Evolutionary conservation across 2,329 filamentous ascomycete genomes (phyloP), one percentile per base, ranked within the genome.

Genomic region (Rhynchosporium agropyri): DNA sequence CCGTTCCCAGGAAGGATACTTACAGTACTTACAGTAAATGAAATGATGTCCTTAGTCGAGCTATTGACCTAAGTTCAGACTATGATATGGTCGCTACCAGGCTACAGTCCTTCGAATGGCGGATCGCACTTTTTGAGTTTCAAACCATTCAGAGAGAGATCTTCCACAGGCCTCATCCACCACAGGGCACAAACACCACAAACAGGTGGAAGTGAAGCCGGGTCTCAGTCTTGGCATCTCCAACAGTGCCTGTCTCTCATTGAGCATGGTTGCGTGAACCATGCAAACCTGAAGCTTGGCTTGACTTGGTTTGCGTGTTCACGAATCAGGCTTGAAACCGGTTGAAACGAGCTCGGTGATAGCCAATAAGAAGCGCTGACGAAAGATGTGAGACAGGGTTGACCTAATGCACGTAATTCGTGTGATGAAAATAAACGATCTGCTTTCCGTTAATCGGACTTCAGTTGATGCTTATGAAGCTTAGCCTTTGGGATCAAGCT

Each of bases 161-260:
- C 36, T 12, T 36, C 28, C 54, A 33, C n/a, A 33, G 26, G 53
- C 42, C 31, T n/a, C 13, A 43, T 38, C 26, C 26, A 56, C 38
- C 38, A 56, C 20, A 9, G 20, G 20, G 20, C 20, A 20, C 20
- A 20, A 20, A 20, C 20, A 20, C 26, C 38, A 43, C 28, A 28
- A 57, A 45, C 28, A 57, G 40, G 54, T 36, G 15, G 43, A 20
- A 57, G 12, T 46, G 26, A 57, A 57, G 40, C 54, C 28, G 54
- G 45, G 54, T 57, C 54, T 26, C 28, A 46, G 13, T 45, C 54
- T 57, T 57, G 54, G 54, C 42, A 57, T 57, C 40, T 57, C 54
- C 43, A 46, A 57, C 54, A 57, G 28, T 33, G 5, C 40, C 3
- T 57, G 54, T 57, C 54, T 57, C 53, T 56, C 26, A 12, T 56